These are phyloP conservation scores for Monilinia aucupariae DNA, from an alignment of 2,329 filamentous ascomycete genomes.

Conservation along the genomic window DNA sequence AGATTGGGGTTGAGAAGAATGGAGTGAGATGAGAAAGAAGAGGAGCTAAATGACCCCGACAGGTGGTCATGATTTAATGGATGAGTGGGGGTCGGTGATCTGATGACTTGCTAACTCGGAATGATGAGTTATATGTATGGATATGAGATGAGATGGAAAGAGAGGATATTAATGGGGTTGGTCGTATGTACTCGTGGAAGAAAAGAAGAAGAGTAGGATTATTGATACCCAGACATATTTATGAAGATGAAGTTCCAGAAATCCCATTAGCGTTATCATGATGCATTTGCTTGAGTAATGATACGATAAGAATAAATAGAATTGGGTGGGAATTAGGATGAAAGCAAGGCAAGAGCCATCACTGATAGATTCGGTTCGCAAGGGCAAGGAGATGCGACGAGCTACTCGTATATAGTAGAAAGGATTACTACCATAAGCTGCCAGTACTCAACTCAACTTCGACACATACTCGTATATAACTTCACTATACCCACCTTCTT, in stretches of 20 bases:
- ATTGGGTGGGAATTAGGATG: no score
- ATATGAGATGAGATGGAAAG: background rate
- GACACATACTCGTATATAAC: no score
- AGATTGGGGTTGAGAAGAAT: background rate
- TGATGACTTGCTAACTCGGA: background rate
- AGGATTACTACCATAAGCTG: no score
- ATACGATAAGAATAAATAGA: no score
- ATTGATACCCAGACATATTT: slow-evolving; percentile 1
- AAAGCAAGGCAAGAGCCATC: no score
- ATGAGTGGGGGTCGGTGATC: background rate
- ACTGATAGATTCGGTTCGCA: no score
- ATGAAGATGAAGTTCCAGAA: background rate
- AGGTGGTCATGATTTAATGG: background rate
- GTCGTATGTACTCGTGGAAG: background rate
- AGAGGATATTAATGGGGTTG: background rate
- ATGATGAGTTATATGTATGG: background rate
- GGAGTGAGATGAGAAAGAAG: background rate
- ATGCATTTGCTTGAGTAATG: no score
- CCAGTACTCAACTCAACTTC: no score
- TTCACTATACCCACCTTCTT: no score
- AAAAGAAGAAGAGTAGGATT: background rate
- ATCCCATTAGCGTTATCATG: background rate
- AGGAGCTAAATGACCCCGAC: background rate
- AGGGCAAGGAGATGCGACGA: no score
- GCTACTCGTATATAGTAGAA: no score